Evolutionary conservation across 371 early-diverging fungal species (phyloP).

Genomic region (Scutellospora calospora): DNA sequence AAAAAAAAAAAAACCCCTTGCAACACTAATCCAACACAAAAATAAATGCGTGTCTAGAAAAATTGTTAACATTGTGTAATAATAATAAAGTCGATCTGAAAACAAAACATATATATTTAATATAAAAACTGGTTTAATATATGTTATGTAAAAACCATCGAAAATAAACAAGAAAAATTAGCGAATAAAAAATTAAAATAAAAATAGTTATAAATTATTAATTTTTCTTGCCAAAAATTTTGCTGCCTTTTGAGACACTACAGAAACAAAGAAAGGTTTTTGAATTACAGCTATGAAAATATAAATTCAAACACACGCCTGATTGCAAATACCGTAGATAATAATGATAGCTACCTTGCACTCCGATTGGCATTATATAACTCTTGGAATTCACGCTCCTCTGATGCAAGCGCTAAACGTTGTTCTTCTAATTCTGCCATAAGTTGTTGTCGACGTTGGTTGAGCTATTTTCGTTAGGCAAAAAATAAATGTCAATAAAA

Average conservation of each 20-base stretch:
- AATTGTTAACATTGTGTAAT: no score
- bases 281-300: not conserved
- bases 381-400: slow-evolving; percentile 48
- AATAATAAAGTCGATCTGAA: no score
- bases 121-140: no score
- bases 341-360: slow-evolving; percentile 9
- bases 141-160: no score
- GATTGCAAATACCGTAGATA: not conserved
- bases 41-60: no score
- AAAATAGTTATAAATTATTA: slow-evolving; percentile 29
- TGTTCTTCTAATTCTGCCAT: slow-evolving; percentile 50
- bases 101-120: no score
- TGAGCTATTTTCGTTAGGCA: slow-evolving; percentile 23
- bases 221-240: slow-evolving; percentile 47
- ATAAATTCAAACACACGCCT: not conserved
- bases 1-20: no score
- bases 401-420: slow-evolving; percentile 45
- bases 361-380: slow-evolving; percentile 36
- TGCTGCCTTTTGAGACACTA: slow-evolving; percentile 45
- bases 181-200: not conserved
- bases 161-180: no score
- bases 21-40: no score
- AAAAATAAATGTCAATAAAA: slow-evolving; percentile 2
- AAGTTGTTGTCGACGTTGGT: slow-evolving; percentile 45
- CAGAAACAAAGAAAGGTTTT: not conserved